Conservation (phyloP, 2,329 filamentous ascomycete species). For the Clarireedia sp. region DNA sequence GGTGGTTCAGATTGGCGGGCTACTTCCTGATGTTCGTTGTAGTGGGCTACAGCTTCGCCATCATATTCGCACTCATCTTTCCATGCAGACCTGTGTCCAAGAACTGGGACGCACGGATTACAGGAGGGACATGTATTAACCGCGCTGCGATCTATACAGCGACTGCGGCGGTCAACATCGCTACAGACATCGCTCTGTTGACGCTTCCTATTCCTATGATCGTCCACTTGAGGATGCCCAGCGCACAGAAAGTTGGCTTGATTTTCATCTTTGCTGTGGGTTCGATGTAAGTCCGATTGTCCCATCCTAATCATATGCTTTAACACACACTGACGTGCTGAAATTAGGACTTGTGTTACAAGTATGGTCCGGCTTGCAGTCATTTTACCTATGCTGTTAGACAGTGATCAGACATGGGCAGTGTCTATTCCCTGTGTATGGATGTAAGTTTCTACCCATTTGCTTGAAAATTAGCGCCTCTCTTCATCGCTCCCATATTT, state of each 20-base stretch:
- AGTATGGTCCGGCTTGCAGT: background rate
- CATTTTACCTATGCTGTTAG: background rate
- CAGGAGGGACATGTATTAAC: background rate
- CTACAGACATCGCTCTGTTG: background rate
- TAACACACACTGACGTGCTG: background rate
- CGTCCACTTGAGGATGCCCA: background rate
- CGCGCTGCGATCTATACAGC: background rate
- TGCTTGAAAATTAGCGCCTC: no score
- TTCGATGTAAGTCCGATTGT: background rate
- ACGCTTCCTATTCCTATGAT: background rate
- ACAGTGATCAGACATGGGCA: background rate
- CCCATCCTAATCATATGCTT: background rate
- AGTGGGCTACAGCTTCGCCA: background rate
- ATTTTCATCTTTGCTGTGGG: slow-evolving; percentile 3
- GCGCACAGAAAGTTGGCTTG: slow-evolving; percentile 1
- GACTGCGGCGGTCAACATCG: background rate
- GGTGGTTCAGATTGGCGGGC: background rate
- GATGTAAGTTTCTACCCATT: background rate
- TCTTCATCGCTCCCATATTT: no score
- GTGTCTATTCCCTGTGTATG: slow-evolving; percentile 3
- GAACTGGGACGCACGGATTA: background rate
- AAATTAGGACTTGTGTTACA: background rate
- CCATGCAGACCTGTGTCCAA: background rate
- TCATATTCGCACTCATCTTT: slow-evolving; percentile 1
- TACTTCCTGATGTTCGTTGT: slow-evolving; percentile 3